Evolutionary conservation across 345 rosid genomes (phyloP), one percentile per base, ranked within the genome.

Genomic region (Euclidium syriacum): DNA sequence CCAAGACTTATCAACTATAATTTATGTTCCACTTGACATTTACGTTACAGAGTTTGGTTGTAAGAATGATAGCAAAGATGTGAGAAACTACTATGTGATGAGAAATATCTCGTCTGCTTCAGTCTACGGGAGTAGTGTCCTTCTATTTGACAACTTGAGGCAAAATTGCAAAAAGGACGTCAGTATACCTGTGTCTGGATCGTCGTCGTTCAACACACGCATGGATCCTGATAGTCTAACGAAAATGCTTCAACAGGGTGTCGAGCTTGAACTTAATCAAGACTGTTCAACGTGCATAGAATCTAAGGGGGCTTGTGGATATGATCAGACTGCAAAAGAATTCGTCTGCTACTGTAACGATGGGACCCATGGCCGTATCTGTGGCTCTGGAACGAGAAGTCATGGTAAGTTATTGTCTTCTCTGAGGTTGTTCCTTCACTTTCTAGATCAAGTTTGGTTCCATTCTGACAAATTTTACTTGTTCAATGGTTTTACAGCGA

Each of bases 231-330:
- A 35, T 0, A 7, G 57, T 40, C 36, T 82, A 30, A 0, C 48
- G 6, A 30, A 8, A 3, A 78, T 68, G 20, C 15, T 73, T 6
- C 32, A 1, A 8, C 12, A 38, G 1, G 82, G 82, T 22, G 77
- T 82, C 22, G 64, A 52, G 70, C 4, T 16, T 55, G 47, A 23
- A 14, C 2, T 60, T 15, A 57, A 61, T 25, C 0, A 19, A 0
- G 2, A 16, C 1, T 82, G 83, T 54, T 10, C 11, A 0, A 0
- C 0, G 1, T 82, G 86, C 36, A 0, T 4, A 3, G 1, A 0
- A 0, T 20, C 62, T 2, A n/a, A 15, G 0, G 86, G 86, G 7
- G 16, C 11, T 46, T 82, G 83, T 34, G 83, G 83, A 27, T 64
- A 43, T 32, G 11, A 64, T 33, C 0, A 3, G 2, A 58, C 7